Base-by-base conservation (phyloP, 139 green algal genomes). In the Edaphochlamys debaryana region DNA sequence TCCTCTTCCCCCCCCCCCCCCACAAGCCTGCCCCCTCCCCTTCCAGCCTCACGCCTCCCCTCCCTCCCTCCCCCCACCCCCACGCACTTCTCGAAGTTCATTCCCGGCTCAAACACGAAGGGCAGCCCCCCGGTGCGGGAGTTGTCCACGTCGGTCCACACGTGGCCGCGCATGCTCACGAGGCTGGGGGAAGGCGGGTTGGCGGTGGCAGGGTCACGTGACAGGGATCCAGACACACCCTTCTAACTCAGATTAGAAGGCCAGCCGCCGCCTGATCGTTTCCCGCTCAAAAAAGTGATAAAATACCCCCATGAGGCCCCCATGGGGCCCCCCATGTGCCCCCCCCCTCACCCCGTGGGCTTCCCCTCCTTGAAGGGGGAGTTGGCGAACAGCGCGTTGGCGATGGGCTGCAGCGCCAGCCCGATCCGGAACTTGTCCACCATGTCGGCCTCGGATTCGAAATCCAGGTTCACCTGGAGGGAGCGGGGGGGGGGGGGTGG, bases 321-420 rank as follows among this genome's bases (percentile, higher is more conserved):
- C n/a, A n/a, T n/a, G n/a, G n/a, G n/a, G n/a, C n/a, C n/a, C n/a
- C n/a, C n/a, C n/a, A n/a, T n/a, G n/a, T n/a, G n/a, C n/a, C n/a
- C n/a, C n/a, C n/a, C n/a, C 5, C 38, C 85, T 56, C 63, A 94
- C 27, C 92, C 97, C 50, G 90, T 97, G 64, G 93, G 91, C 89
- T 97, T 95, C 73, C 96, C 96, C 86, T 99, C 95, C 64, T 92
- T 94, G 87, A 99, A 98, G 25, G 97, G 97, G 2, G 95, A 98
- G 90, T 98, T 98, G 63, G 97, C 97, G 91, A 99, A 99, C 60
- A 99, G 92, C 32, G 97, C 97, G 27, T 96, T 98, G 1, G 97
- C 96, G n/a, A 99, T 82, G 32, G 96, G 96, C 89, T 99, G 97
- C 86, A 99, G 92, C n/a, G 96, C 97, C 34, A 99, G 90, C 15